Conservation (phyloP, 257 asterid genomes). For the Asclepias syriaca region DNA sequence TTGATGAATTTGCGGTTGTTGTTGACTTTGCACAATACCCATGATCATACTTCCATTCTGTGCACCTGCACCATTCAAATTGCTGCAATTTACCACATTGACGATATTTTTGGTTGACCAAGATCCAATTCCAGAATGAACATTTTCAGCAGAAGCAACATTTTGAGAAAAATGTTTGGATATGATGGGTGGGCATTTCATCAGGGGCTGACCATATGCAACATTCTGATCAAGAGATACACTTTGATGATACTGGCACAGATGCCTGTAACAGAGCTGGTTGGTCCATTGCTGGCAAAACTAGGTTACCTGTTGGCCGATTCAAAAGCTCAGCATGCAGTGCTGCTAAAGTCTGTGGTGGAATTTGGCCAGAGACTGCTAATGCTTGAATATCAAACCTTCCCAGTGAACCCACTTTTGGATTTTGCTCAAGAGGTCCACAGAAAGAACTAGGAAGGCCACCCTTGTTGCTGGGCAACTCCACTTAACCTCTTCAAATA, state of each 20-base stretch:
- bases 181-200: constrained; percentile 46
- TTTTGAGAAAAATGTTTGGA: constrained; percentile 41
- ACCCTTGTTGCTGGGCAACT: constrained; percentile 63
- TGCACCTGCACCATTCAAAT: constrained; percentile 28
- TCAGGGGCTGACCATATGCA: constrained; percentile 52
- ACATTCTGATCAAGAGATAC: constrained; percentile 41
- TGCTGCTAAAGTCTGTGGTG: constrained; percentile 64
- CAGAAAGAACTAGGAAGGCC: constrained; percentile 50
- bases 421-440: constrained; percentile 54
- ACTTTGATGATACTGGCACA: constrained; percentile 47
- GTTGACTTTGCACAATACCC: constrained; percentile 44
- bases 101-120: constrained; percentile 44
- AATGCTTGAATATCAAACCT: constrained; percentile 61
- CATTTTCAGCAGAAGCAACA: constrained; percentile 30
- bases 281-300: constrained; percentile 55
- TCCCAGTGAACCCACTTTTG: constrained; percentile 52
- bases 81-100: constrained; percentile 29
- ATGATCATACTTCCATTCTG: constrained; percentile 33
- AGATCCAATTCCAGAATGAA: constrained; percentile 36
- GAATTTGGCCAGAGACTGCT: constrained; percentile 63
- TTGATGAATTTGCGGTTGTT: constrained; percentile 21
- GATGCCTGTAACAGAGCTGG: constrained; percentile 48
- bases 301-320: constrained; percentile 44
- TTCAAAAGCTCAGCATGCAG: constrained; percentile 61
- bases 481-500: constrained; percentile 78